These are phyloP conservation scores for Boletus edulis DNA, from an alignment of 768 basidiomycete species.

Conservation along the genomic window DNA sequence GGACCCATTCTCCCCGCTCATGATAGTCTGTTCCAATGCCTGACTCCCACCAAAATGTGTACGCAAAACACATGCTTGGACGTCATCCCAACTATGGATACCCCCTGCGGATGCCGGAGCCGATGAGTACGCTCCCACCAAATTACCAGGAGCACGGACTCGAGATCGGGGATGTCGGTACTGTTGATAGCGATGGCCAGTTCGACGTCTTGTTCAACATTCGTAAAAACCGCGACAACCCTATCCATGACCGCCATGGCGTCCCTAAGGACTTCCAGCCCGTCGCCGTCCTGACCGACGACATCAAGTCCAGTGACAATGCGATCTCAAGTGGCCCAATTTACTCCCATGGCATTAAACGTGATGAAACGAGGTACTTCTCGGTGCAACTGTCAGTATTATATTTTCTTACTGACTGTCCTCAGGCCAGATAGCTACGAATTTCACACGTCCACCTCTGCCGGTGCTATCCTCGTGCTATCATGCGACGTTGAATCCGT, in stretches of 20 bases:
- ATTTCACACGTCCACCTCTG: neutral
- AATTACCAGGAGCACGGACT: neutral
- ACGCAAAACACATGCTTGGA: neutral
- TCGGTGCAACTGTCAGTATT: neutral
- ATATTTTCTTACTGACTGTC: neutral
- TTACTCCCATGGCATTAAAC: neutral
- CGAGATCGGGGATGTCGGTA: neutral
- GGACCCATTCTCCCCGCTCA: too few relatives aligned
- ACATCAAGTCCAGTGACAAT: neutral
- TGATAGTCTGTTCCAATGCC: too few relatives aligned
- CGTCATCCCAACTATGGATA: neutral
- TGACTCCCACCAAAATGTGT: neutral
- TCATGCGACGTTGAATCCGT: neutral
- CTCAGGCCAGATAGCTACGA: neutral
- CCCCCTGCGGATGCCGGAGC: neutral
- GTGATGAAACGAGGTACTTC: neutral
- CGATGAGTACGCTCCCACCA: neutral
- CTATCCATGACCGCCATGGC: neutral
- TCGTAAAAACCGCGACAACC: neutral
- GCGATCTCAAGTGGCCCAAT: neutral
- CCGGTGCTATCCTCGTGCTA: neutral
- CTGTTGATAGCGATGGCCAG: neutral
- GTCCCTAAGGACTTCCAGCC: neutral
- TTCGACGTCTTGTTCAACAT: constrained; percentile 1
- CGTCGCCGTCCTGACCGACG: neutral